Base-by-base conservation (phyloP, 768 basidiomycete species). In the Boletus rex-veris region DNA sequence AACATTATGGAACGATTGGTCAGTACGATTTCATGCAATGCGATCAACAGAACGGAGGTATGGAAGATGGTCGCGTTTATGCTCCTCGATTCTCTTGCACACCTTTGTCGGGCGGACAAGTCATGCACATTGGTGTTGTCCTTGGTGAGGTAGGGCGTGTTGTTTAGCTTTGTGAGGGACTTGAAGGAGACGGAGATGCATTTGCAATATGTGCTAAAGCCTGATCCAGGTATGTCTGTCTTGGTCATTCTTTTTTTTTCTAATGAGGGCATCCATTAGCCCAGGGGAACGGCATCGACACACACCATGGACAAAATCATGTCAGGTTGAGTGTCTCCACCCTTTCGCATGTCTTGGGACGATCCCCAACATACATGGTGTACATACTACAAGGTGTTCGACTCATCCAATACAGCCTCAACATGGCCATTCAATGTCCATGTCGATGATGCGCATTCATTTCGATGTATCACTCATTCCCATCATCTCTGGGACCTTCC, bases 1-100 rank as follows among this genome's bases (percentile, higher is more conserved):
- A 71, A 77, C 5, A 76, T 76, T 33, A 77, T 87, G 61, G 95
- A 96, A 50, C 79, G 87, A 6, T 71, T 98, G 18, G 77, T 93
- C 0, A 72, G 82, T 0, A 77, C 83, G 35, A 76, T 96, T 37
- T 83, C 90, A 19, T 79, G 92, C n/a, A 95, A 98, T 64, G 94
- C 94, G 1, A 89, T 92, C 50, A 94, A 97, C 58, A 95, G 94
- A 7, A 85, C 90, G 16, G 94, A 98, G 69, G 91, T 98, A 3
- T 98, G 96, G 96, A 92, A 92, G 72, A 95, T 93, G 3, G 84
- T 98, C 15, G 91, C 95, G 9, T 98, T 94, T 66, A 88, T 94
- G 77, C 75, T 93, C 3, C 76, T 98, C 40, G 92, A 95, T 61
- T 85, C 89, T 1, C 77, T 95, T 8, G 79, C 88, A 16, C 81